Conservation (phyloP, 1,139 yeast genomes). For the Saccharomyces hybrid region DNA sequence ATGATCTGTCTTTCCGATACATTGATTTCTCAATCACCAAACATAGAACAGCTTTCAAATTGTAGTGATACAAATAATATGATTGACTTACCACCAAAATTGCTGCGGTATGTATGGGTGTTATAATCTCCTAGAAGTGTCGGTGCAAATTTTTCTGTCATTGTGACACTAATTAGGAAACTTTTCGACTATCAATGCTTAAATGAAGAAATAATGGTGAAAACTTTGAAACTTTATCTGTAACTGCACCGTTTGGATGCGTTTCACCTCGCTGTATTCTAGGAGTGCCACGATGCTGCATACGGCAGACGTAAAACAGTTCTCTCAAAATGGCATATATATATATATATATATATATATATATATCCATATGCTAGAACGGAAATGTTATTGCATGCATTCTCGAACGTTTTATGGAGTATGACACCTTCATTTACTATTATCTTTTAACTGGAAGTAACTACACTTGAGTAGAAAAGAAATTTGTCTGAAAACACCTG, state of each 20-base stretch:
- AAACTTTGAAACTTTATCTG: background rate
- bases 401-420: background rate
- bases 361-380: background rate
- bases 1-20: too few species aligned
- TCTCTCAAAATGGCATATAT: background rate
- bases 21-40: background rate
- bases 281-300: background rate
- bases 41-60: background rate
- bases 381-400: too few species aligned
- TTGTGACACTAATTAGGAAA: constrained; percentile 27
- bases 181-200: constrained; percentile 1
- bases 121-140: background rate
- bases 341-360: background rate
- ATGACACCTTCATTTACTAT: background rate
- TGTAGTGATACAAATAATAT: background rate
- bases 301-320: background rate
- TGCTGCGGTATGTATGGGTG: background rate
- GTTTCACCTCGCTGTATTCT: background rate
- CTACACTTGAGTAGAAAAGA: background rate
- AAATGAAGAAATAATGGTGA: background rate
- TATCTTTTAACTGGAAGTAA: background rate
- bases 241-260: background rate
- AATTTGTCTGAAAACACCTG: too few species aligned
- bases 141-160: constrained; percentile 6
- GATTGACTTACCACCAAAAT: background rate